Evolutionary conservation across 2,329 filamentous ascomycete genomes (phyloP), one percentile per base, ranked within the genome.

Genomic region (Cryphonectria naterciae): DNA sequence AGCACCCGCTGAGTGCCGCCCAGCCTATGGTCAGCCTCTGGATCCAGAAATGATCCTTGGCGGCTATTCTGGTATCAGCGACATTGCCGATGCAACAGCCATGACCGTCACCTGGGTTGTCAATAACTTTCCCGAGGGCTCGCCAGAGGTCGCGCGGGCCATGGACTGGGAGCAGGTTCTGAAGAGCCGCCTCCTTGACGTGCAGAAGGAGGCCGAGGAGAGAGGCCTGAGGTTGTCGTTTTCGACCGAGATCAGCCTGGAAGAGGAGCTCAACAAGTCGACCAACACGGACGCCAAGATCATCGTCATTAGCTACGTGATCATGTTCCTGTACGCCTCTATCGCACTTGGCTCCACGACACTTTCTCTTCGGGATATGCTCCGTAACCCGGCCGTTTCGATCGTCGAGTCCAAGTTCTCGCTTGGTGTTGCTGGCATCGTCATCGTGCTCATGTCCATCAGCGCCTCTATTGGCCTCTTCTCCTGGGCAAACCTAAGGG

Each of bases 281-380:
- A 98, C 94, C 65, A 99, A 99, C 80, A 98, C 96, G 0, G 96
- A 99, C 80, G 97, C 95, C 61, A 98, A 95, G 80, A 99, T 99
- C 77, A 90, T 99, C 35, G 89, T 95, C 68, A 92, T 99, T 81
- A 98, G 95, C 85, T 99, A 99, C 82, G 87, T 98, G 74, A 93
- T 98, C 83, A 99, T 99, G 96, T 99, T 99, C 81, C 83, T 99
- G 73, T 99, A 99, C 78, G 96, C 95, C 4, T 98, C 95, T 7
- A 83, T 99, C 68, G 95, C 96, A 0, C 86, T 99, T 0, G 96
- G 96, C 0, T 97, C 95, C 1, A 96, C 93, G 0, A 94, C 92
- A 7, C 85, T 97, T 70, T 93, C 91, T 0, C 83, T 95, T 70
- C 89, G 88, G 75, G 92, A 95, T 70, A 83, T 98, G 62, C 82